Evolutionary conservation across 352 stramenopile genomes (phyloP).

Genomic region (Thalassiosira pacifica): DNA sequence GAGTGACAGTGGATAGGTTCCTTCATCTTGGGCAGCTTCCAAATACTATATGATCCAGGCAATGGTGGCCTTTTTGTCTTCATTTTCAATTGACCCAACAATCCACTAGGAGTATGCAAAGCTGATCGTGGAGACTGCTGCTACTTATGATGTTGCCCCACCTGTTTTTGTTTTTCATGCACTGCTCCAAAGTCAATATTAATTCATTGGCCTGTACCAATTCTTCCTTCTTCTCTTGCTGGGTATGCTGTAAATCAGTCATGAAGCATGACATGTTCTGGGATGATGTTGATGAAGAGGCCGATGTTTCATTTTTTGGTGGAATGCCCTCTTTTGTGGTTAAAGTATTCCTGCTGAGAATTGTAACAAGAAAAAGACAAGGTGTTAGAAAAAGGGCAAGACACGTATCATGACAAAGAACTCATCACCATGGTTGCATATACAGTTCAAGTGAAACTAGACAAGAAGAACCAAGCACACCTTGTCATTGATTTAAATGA

Average conservation of each 20-base stretch:
- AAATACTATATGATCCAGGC: constrained; percentile 13
- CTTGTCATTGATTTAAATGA: no score
- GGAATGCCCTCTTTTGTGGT: neutral
- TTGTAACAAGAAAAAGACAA: no score
- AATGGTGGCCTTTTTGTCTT: constrained; percentile 29
- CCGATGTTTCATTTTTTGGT: neutral
- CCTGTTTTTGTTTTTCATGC: neutral
- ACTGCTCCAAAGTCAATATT: constrained; percentile 1
- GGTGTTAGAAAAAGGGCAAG: no score
- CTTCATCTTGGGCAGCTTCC: neutral
- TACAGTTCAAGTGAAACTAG: no score
- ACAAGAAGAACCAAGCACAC: no score
- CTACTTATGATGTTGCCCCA: no score
- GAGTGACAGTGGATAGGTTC: neutral
- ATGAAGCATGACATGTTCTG: constrained; percentile 30
- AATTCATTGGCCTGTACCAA: constrained; percentile 39
- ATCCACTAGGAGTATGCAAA: neutral
- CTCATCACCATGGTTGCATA: no score
- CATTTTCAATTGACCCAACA: constrained; percentile 13
- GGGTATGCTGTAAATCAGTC: constrained; percentile 20
- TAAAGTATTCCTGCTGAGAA: no score
- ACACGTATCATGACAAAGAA: no score
- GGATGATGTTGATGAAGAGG: neutral
- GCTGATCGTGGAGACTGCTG: neutral
- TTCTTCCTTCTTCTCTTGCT: constrained; percentile 44